Percentiles rank a stretch among this genome's conserved stretches.
phyloP scores from a whole-genome alignment of 2,329 filamentous ascomycete genomes.

The Fusarium oxysporum region DNA sequence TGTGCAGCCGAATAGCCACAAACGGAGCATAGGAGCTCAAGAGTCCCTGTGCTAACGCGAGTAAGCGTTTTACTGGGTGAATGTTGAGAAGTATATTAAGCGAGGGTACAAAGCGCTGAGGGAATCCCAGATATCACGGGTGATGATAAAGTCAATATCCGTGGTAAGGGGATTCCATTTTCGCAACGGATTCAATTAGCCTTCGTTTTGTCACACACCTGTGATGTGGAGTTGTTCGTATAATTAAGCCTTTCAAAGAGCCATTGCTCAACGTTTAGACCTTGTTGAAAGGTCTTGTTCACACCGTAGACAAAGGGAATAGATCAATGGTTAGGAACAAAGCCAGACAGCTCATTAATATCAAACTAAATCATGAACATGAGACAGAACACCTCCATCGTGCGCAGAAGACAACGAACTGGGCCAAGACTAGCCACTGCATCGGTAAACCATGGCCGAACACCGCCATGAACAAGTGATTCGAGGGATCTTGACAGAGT shows the following conservation, averaged over 20 bases:
- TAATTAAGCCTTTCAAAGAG: not conserved
- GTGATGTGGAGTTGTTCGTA: fast-evolving
- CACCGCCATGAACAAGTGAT: not conserved
- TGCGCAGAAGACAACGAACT: not conserved
- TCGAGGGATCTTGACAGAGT: fast-evolving
- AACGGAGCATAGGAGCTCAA: not conserved
- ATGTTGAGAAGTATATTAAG: fast-evolving
- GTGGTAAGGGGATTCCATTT: fast-evolving
- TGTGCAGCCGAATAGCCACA: fast-evolving
- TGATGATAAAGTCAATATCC: fast-evolving
- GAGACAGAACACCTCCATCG: not conserved
- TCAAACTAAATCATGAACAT: fast-evolving
- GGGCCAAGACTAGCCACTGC: not conserved
- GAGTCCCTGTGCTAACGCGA: too few species aligned
- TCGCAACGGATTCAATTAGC: fast-evolving
- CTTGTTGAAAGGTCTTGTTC: not conserved
- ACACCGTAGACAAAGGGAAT: not conserved
- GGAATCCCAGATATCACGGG: not conserved
- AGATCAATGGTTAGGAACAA: fast-evolving
- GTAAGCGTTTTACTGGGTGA: not conserved
- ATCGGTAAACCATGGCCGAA: not conserved
- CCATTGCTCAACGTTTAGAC: fast-evolving
- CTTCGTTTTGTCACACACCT: fast-evolving
- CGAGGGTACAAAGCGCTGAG: fast-evolving
- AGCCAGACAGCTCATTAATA: fast-evolving